Conservation (phyloP, 176 grass and related monocot genomes). For the Oryza rufipogon region DNA sequence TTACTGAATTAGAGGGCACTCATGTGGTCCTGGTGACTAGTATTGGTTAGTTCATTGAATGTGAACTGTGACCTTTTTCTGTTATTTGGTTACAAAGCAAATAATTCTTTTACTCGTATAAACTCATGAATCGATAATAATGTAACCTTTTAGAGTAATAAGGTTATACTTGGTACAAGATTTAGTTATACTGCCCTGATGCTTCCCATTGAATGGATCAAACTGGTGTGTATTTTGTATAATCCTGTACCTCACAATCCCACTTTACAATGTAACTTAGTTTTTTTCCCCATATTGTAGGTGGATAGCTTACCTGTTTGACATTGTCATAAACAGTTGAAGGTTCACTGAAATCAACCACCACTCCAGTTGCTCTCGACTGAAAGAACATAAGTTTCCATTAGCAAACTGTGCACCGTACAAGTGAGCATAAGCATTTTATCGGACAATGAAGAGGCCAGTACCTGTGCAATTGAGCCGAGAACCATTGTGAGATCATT, state of each 20-base stretch:
- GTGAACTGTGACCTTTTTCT: not conserved
- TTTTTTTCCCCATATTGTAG: constrained; percentile 33
- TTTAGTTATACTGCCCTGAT: not conserved
- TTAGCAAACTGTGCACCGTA: constrained; percentile 11
- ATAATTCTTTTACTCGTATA: not conserved
- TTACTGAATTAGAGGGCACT: not conserved
- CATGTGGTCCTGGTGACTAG: not conserved
- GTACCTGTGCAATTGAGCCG: constrained; percentile 77
- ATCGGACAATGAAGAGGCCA: not conserved
- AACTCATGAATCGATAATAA: not conserved
- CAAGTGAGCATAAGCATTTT: not conserved
- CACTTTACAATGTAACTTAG: constrained; percentile 20
- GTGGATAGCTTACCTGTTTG: constrained; percentile 66
- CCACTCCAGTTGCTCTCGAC: constrained; percentile 69
- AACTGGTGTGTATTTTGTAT: not conserved
- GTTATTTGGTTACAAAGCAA: not conserved
- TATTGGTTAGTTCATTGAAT: not conserved
- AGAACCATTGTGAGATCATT: constrained; percentile 94
- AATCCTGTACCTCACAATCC: not conserved
- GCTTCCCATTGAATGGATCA: not conserved
- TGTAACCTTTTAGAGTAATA: not conserved
- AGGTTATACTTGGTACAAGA: not conserved
- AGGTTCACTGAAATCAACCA: constrained; percentile 87
- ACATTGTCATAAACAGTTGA: constrained; percentile 87
- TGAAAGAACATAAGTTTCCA: constrained; percentile 30